Evolutionary conservation across 2,329 filamentous ascomycete species (phyloP).

Genomic region (Penicillium oxalicum): DNA sequence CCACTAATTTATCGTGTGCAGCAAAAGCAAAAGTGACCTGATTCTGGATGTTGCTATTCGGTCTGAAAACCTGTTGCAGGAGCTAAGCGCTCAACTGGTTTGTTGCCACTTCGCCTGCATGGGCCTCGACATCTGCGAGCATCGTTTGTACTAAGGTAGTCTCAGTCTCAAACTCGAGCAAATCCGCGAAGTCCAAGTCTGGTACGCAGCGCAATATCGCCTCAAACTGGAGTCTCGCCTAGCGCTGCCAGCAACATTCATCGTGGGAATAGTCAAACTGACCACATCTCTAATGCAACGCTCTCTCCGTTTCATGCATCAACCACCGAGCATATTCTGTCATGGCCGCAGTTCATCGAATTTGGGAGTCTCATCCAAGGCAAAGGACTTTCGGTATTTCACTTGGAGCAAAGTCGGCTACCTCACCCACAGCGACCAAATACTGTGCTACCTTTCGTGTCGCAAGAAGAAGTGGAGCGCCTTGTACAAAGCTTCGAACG

Average conservation of each 20-base stretch:
- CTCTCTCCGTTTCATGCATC: slow-evolving; percentile 48
- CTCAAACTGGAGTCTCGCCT: slow-evolving; percentile 2
- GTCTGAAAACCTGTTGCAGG: slow-evolving; percentile 44
- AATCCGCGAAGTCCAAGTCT: slow-evolving; percentile 1
- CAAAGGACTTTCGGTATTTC: slow-evolving; percentile 43
- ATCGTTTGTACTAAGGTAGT: neutral
- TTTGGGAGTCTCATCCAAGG: slow-evolving; percentile 42
- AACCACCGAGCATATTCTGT: slow-evolving; percentile 47
- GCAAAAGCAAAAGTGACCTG: slow-evolving; percentile 48
- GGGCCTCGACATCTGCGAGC: neutral
- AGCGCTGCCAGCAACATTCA: neutral
- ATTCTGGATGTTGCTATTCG: slow-evolving; percentile 48
- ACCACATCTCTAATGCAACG: slow-evolving; percentile 34
- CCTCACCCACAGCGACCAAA: slow-evolving; percentile 24
- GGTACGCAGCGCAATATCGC: neutral
- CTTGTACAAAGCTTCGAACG: slow-evolving; percentile 43
- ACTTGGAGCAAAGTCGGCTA: slow-evolving; percentile 42
- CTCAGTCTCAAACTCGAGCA: neutral
- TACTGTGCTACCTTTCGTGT: slow-evolving; percentile 40
- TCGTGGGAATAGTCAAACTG: neutral
- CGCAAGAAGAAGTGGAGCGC: slow-evolving; percentile 37
- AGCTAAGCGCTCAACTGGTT: slow-evolving; percentile 42
- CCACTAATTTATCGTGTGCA: slow-evolving; percentile 13
- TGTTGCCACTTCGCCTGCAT: neutral
- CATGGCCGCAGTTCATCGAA: slow-evolving; percentile 47